Conservation (phyloP, 306 rosid genomes). For the Cicer pinnatifidum region DNA sequence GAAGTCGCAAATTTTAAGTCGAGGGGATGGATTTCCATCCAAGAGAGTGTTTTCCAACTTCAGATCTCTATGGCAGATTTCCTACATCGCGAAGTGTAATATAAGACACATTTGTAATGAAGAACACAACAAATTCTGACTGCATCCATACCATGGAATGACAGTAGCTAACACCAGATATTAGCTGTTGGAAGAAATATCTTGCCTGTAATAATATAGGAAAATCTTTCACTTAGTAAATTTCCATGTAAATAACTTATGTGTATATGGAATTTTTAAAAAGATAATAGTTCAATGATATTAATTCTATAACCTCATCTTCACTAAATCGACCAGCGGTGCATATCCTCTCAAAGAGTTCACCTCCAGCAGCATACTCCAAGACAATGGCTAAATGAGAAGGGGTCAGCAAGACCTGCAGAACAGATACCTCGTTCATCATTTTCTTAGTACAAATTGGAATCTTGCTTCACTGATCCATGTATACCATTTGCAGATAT, state of each 20-base stretch:
- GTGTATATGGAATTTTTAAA: neutral
- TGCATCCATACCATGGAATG: conserved; percentile 78
- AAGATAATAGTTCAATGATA: conserved; percentile 11
- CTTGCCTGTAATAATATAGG: conserved; percentile 70
- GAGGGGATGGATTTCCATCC: conserved; percentile 95
- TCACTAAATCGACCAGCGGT: conserved; percentile 96
- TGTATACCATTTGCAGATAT: conserved; percentile 18
- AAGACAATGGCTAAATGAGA: conserved; percentile 89
- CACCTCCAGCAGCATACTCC: conserved; percentile 99
- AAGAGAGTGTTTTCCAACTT: conserved; percentile 96
- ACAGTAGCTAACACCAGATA: conserved; percentile 98
- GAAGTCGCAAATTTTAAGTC: conserved; percentile 93
- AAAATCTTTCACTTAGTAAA: conserved; percentile 28
- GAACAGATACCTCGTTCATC: conserved; percentile 33
- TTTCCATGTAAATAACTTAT: conserved; percentile 17
- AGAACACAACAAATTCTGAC: conserved; percentile 2
- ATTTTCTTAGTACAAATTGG: conserved; percentile 22
- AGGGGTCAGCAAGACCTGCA: conserved; percentile 88
- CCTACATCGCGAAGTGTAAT: conserved; percentile 51
- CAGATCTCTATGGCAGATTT: conserved; percentile 97
- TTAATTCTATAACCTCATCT: conserved; percentile 76
- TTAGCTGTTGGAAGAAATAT: conserved; percentile 96
- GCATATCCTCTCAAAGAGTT: conserved; percentile 94
- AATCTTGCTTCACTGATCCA: conserved; percentile 5
- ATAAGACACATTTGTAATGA: conserved; percentile 17